Evolutionary conservation across 768 basidiomycete genomes (phyloP).

Genomic region (Naganishia vaughanmartiniae): DNA sequence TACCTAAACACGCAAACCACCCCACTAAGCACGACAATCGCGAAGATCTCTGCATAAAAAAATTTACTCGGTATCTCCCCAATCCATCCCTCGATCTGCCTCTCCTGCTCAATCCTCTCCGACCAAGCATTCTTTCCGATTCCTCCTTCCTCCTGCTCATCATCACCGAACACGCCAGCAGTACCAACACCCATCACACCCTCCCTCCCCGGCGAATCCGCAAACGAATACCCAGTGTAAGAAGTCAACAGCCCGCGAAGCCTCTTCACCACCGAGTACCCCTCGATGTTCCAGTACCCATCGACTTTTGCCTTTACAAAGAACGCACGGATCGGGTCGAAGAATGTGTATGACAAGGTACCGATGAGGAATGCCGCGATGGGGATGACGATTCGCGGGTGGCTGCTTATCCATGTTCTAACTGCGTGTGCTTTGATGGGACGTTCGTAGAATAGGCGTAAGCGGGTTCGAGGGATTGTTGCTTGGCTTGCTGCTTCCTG

Average conservation of each 20-base stretch:
- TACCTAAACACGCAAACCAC: conserved; percentile 37
- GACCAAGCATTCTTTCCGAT: conserved; percentile 65
- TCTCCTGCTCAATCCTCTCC: conserved; percentile 76
- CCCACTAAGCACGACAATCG: not conserved
- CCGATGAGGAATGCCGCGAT: conserved; percentile 79
- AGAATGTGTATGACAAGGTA: conserved; percentile 82
- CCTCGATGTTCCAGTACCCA: conserved; percentile 74
- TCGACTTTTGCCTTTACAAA: conserved; percentile 78
- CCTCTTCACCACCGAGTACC: conserved; percentile 75
- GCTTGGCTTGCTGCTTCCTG: conserved; percentile 31
- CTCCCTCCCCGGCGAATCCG: not conserved
- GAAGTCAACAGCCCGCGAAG: conserved; percentile 48
- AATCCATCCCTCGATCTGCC: conserved; percentile 67
- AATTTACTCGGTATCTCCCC: conserved; percentile 69
- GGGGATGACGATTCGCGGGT: conserved; percentile 51
- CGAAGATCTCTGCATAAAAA: not conserved
- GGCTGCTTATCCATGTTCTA: conserved; percentile 49
- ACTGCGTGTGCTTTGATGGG: conserved; percentile 51
- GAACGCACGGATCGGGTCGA: conserved; percentile 83
- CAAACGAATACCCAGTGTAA: conserved; percentile 36
- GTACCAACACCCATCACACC: conserved; percentile 7
- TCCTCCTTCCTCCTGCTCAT: conserved; percentile 17
- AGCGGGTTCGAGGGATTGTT: conserved; percentile 40
- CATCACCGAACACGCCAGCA: conserved; percentile 7
- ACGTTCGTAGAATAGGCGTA: conserved; percentile 48